Evolutionary conservation across 768 basidiomycete genomes (phyloP), one percentile per base, ranked within the genome.

Genomic region (Mycena alexandri): DNA sequence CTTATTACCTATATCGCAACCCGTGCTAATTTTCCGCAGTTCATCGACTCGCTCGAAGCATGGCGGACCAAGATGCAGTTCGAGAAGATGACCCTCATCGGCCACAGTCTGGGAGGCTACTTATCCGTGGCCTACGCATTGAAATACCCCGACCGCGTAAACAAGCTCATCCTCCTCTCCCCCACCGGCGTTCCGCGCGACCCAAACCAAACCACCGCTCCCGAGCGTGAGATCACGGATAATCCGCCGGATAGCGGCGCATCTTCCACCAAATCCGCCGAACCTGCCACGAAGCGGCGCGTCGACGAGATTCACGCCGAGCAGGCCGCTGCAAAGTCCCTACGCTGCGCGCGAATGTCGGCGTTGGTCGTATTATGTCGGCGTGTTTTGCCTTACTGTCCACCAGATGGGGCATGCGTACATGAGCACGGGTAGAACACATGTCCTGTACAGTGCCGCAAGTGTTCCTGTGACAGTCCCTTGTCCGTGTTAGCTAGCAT

Each of bases 161-260:
- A 86, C 76, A 91, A 91, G 70, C 88, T 99, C 66, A 88, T 99
- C 61, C 81, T 98, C 14, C 86, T 98, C 48, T 94, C 92, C 0
- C 96, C 96, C 33, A 96, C 95, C n/a, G 96, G 96, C 42, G 89
- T 99, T 1, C 92, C 95, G 0, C 88, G 85, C 13, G 91, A 90
- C 70, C 93, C 93, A 9, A 86, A 88, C 69, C 80, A 82, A 22
- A 82, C 86, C 13, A 79, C 85, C 47, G 86, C 85, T 4, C 85
- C 89, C 77, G 73, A 67, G 67, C 80, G 77, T 64, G 67, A 73
- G 65, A 71, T 79, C 43, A 10, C 9, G 10, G 74, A 74, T 0
- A 74, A 74, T 14, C 74, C 74, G 58, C 54, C 76, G 48, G 62
- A 60, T 24, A 65, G 61, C 50, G 63, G 74, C 38, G 68, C 73